A percentile compares a stretch with the other conserved stretches of the same genome.
These are phyloP conservation scores for Turritis glabra DNA, from an alignment of 345 rosid genomes.

Conservation along the genomic window DNA sequence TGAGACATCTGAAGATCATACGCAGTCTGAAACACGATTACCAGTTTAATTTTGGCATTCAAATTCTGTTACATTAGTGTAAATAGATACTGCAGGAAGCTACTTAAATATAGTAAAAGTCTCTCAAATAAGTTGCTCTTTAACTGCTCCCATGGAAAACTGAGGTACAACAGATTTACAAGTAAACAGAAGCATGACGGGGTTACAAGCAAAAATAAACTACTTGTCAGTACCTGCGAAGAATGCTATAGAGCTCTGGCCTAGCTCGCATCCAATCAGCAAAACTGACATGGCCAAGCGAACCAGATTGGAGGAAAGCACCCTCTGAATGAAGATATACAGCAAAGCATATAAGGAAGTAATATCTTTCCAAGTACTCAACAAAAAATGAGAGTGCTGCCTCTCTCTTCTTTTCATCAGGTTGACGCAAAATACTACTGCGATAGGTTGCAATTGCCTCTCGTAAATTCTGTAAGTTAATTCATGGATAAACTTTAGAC, in stretches of 20 bases:
- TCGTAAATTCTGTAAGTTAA: conserved; percentile 78
- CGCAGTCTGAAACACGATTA: neutral
- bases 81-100: conserved; percentile 1
- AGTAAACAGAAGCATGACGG: neutral
- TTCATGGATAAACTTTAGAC: conserved; percentile 27
- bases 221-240: conserved; percentile 66
- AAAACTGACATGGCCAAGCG: conserved; percentile 73
- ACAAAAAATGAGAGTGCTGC: conserved; percentile 90
- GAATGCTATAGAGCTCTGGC: conserved; percentile 93
- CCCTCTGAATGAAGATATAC: conserved; percentile 96
- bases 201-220: neutral
- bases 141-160: neutral
- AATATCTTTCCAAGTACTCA: conserved; percentile 98
- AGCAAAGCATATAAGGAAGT: conserved; percentile 96
- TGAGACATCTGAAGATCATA: conserved; percentile 25
- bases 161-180: conserved; percentile 2
- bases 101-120: neutral
- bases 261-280: conserved; percentile 99
- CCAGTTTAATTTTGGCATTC: neutral
- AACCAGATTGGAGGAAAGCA: conserved; percentile 73
- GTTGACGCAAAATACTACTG: conserved; percentile 84
- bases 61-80: neutral
- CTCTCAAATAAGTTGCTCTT: neutral
- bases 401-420: conserved; percentile 98
- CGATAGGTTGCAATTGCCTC: conserved; percentile 95